These are phyloP conservation scores for Pythium grandisporangium DNA, from an alignment of 352 stramenopile genomes.

Conservation along the genomic window DNA sequence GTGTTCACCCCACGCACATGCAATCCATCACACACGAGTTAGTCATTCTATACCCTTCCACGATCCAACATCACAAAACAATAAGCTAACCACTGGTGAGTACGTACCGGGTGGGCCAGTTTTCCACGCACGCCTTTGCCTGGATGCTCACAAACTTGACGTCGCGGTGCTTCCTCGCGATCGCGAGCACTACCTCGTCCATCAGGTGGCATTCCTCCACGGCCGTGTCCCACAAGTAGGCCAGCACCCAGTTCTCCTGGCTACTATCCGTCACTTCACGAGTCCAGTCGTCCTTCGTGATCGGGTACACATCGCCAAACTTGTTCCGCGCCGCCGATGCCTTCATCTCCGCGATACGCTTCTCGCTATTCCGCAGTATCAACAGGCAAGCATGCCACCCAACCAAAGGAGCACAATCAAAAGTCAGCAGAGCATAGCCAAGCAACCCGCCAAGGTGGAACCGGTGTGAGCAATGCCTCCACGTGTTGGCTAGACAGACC, in stretches of 20 bases:
- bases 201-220: constrained; percentile 89
- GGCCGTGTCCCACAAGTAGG: constrained; percentile 84
- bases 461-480: too few species aligned
- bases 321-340: constrained; percentile 69
- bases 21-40: too few species aligned
- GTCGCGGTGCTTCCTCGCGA: constrained; percentile 82
- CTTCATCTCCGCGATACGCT: constrained; percentile 85
- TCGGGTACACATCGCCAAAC: constrained; percentile 86
- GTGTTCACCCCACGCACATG: too few species aligned
- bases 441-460: too few species aligned
- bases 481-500: too few species aligned
- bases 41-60: too few species aligned
- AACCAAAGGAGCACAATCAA: too few species aligned
- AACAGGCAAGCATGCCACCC: too few species aligned
- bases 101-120: constrained; percentile 77
- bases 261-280: constrained; percentile 88
- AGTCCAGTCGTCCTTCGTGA: constrained; percentile 91
- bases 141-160: constrained; percentile 94
- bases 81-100: background rate
- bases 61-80: background rate
- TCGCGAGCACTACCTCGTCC: constrained; percentile 75
- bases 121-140: constrained; percentile 85
- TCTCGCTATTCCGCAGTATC: constrained; percentile 55
- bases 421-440: too few species aligned
- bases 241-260: constrained; percentile 83